Conservation (phyloP, 1,284 basidiomycete genomes). For the Irpex lacteus region DNA sequence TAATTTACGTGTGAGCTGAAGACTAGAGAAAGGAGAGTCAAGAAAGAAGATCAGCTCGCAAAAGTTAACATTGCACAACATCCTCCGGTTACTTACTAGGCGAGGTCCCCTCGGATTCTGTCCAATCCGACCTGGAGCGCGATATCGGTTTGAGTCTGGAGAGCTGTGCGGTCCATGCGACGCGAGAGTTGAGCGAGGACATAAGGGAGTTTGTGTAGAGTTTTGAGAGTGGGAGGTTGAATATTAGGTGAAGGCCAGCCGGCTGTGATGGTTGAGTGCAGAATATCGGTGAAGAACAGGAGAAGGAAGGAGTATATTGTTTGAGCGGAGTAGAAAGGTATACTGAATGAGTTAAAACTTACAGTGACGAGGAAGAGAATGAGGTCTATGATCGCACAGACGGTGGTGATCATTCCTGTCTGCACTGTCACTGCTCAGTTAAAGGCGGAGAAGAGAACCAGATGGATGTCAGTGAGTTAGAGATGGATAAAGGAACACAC, state of each 20-base stretch:
- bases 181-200: slow-evolving; percentile 5
- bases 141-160: too few species aligned
- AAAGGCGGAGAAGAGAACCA: background rate
- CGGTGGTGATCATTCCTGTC: slow-evolving; percentile 5
- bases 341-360: background rate
- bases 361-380: slow-evolving; percentile 6
- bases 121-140: too few species aligned
- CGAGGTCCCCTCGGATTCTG: too few species aligned
- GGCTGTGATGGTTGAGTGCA: background rate
- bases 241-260: slow-evolving; percentile 2
- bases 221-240: slow-evolving; percentile 8
- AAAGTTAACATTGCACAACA: too few species aligned
- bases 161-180: too few species aligned
- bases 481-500: background rate
- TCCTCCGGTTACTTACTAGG: too few species aligned
- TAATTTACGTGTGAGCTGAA: too few species aligned
- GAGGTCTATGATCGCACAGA: slow-evolving; percentile 5
- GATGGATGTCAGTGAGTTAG: background rate
- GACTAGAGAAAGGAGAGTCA: too few species aligned
- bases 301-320: background rate
- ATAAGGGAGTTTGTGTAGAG: slow-evolving; percentile 4
- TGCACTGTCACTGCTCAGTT: slow-evolving; percentile 3
- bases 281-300: background rate
- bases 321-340: background rate
- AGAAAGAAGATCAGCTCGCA: too few species aligned